Evolutionary conservation across 2,329 filamentous ascomycete species (phyloP).

Genomic region (Diplodia mutila): DNA sequence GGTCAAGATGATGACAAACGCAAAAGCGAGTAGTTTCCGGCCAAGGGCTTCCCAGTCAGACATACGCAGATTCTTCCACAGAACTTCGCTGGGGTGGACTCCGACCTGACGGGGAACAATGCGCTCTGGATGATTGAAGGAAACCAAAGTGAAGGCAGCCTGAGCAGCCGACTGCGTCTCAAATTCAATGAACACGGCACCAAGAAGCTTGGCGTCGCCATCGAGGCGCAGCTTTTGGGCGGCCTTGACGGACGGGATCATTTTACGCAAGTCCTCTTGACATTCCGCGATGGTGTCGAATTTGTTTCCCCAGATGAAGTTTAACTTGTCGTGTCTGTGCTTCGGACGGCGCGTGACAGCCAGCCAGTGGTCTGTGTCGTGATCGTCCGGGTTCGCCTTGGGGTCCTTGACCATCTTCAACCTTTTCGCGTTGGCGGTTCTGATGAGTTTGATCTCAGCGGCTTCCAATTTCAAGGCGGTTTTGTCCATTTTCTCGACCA

Average conservation of each 20-base stretch:
- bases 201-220: constrained; percentile 68
- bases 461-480: constrained; percentile 49
- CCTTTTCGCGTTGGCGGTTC: constrained; percentile 66
- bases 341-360: constrained; percentile 47
- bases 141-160: constrained; percentile 77
- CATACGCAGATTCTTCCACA: constrained; percentile 52
- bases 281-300: constrained; percentile 83
- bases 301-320: constrained; percentile 48
- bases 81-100: constrained; percentile 50
- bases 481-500: constrained; percentile 50
- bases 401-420: constrained; percentile 66
- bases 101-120: constrained; percentile 45
- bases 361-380: constrained; percentile 33
- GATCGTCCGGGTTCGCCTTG: constrained; percentile 31
- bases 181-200: constrained; percentile 89
- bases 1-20: constrained; percentile 46
- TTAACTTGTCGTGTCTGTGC: constrained; percentile 39
- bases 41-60: constrained; percentile 37
- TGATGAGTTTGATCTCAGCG: constrained; percentile 50
- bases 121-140: constrained; percentile 67
- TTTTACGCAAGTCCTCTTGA: constrained; percentile 71
- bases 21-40: constrained; percentile 41
- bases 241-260: constrained; percentile 70
- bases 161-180: constrained; percentile 80
- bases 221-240: constrained; percentile 69